Evolutionary conservation across 192 early-diverging fungal species (phyloP).

Genomic region (Umbelopsis vinacea): DNA sequence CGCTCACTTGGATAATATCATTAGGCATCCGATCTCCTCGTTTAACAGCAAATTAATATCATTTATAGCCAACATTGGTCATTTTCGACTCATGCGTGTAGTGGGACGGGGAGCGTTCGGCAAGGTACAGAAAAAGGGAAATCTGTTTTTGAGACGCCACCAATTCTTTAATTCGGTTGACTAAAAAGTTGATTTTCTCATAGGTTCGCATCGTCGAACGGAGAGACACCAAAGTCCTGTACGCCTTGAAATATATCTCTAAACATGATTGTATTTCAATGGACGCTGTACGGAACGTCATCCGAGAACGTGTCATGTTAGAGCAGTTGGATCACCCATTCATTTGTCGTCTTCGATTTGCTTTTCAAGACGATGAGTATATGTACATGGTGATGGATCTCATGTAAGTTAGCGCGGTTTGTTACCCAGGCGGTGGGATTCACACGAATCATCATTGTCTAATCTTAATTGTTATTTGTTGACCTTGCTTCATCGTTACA

Average conservation of each 20-base stretch:
- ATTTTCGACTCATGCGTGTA: slow-evolving; percentile 80
- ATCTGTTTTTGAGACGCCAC: not conserved
- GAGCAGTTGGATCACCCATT: slow-evolving; percentile 78
- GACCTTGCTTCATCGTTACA: slow-evolving; percentile 3
- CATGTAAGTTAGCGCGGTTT: slow-evolving; percentile 55
- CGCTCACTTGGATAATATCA: not conserved
- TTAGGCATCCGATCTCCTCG: not conserved
- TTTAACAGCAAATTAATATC: not conserved
- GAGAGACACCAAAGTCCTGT: slow-evolving; percentile 66
- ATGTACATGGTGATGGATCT: slow-evolving; percentile 90
- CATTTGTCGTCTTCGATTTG: slow-evolving; percentile 79
- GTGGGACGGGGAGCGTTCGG: slow-evolving; percentile 90
- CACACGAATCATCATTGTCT: not conserved
- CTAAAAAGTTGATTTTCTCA: not conserved
- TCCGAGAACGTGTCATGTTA: slow-evolving; percentile 76
- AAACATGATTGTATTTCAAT: slow-evolving; percentile 85
- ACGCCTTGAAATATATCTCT: slow-evolving; percentile 88
- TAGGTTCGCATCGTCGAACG: slow-evolving; percentile 86
- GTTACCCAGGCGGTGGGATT: not conserved
- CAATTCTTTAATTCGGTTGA: not conserved
- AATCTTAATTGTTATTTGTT: not conserved
- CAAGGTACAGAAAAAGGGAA: slow-evolving; percentile 60
- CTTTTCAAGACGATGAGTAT: slow-evolving; percentile 88
- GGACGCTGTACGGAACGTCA: slow-evolving; percentile 83
- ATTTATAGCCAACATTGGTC: slow-evolving; percentile 67